phyloP scores from a whole-genome alignment of 352 stramenopile genomes.

The Pythium pectinolyticum region DNA sequence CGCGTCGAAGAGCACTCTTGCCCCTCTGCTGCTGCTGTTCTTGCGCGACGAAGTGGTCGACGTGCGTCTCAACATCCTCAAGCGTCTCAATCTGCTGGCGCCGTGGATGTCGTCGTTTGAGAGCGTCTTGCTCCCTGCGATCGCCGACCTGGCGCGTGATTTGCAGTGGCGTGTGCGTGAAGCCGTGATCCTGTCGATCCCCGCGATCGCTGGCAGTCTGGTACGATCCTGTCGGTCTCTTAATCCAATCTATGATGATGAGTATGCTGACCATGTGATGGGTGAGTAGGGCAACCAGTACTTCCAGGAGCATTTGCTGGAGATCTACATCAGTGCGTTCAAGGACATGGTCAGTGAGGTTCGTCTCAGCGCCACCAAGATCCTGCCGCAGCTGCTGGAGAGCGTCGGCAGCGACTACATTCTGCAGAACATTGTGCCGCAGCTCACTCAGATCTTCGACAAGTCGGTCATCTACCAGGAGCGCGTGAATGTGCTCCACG shows the following conservation, averaged over 20 bases:
- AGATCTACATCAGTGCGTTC: conserved; percentile 90
- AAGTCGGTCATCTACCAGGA: conserved; percentile 88
- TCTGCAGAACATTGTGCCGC: conserved; percentile 79
- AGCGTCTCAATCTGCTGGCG: conserved; percentile 89
- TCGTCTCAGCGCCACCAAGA: conserved; percentile 91
- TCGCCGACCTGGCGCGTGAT: conserved; percentile 91
- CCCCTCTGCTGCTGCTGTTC: conserved; percentile 79
- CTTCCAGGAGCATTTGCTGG: conserved; percentile 85
- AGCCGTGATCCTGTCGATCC: conserved; percentile 89
- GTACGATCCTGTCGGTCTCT: conserved; percentile 50
- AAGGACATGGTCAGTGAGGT: conserved; percentile 94
- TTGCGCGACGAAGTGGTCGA: conserved; percentile 90
- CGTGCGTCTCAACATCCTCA: conserved; percentile 93
- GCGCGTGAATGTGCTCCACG: conserved; percentile 82
- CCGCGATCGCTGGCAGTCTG: conserved; percentile 88
- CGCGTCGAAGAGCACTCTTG: conserved; percentile 84
- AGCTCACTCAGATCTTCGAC: conserved; percentile 79
- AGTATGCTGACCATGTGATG: conserved; percentile 46
- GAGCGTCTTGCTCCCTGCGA: conserved; percentile 71
- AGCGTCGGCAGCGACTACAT: conserved; percentile 82
- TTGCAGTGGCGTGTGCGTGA: conserved; percentile 94
- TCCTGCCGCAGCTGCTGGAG: conserved; percentile 71
- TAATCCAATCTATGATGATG: conserved; percentile 31
- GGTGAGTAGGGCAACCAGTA: conserved; percentile 53
- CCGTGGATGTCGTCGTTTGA: conserved; percentile 91